A percentile compares a stretch with the other conserved stretches of the same genome.
Evolutionary conservation across 306 rosid species (phyloP).

Genomic region (Dryas alaskensis): DNA sequence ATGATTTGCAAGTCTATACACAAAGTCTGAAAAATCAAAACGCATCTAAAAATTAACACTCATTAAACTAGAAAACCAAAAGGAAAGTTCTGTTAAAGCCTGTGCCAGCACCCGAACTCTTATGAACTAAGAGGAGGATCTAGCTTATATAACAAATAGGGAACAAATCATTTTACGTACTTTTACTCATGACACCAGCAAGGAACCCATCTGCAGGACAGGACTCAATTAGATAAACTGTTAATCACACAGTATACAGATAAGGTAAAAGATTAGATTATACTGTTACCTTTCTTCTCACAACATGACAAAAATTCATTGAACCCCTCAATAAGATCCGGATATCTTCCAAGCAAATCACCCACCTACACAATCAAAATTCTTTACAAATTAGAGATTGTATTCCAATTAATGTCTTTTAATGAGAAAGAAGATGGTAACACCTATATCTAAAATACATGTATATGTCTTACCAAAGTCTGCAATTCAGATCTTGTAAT

Average conservation of each 20-base stretch:
- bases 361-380: conserved; percentile 56
- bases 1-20: conserved; percentile 15
- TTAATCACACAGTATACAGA: conserved; percentile 22
- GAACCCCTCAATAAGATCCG: conserved; percentile 87
- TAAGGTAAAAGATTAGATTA: conserved; percentile 25
- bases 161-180: conserved; percentile 54
- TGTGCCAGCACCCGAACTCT: conserved; percentile 15
- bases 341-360: conserved; percentile 79
- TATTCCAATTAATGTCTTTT: conserved; percentile 15
- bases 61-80: not conserved
- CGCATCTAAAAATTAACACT: conserved; percentile 4
- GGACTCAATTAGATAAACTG: conserved; percentile 43
- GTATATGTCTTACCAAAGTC: conserved; percentile 60
- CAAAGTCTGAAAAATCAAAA: conserved; percentile 9
- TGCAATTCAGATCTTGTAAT: conserved; percentile 82
- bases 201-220: conserved; percentile 87
- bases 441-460: not conserved
- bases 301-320: conserved; percentile 81
- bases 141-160: conserved; percentile 22
- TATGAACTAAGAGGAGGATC: conserved; percentile 24
- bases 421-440: not conserved
- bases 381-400: conserved; percentile 24
- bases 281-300: conserved; percentile 84
- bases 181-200: conserved; percentile 95
- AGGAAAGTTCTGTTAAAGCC: conserved; percentile 10